Percentiles rank a stretch among this genome's conserved stretches.
Conservation (phyloP, 768 basidiomycete genomes). For the Boletus coccyginus region DNA sequence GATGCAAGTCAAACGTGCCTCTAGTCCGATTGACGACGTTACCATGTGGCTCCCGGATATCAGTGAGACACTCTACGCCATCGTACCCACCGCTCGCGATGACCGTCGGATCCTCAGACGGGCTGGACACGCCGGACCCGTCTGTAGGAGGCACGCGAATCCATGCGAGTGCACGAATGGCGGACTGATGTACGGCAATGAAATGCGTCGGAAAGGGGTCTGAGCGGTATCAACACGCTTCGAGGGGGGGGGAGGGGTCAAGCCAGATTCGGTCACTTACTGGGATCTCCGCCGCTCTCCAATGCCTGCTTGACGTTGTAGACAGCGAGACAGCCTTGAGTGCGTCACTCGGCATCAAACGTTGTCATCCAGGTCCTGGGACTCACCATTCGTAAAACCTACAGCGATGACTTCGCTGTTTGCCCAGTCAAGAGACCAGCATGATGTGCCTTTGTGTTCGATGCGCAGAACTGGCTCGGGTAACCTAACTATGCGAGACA, state of each 20-base stretch:
- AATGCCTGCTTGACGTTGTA: slow-evolving; percentile 51
- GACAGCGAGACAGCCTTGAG: slow-evolving; percentile 52
- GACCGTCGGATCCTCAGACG: slow-evolving; percentile 62
- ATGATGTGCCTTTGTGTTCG: slow-evolving; percentile 71
- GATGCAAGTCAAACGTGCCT: slow-evolving; percentile 41
- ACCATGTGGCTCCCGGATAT: slow-evolving; percentile 68
- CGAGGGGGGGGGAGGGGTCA: neutral
- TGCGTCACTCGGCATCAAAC: neutral
- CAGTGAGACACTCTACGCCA: slow-evolving; percentile 71
- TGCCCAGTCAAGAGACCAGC: slow-evolving; percentile 86
- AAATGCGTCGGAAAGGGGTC: slow-evolving; percentile 68
- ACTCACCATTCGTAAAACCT: slow-evolving; percentile 78
- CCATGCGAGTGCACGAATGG: slow-evolving; percentile 76
- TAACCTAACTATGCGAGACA: slow-evolving; percentile 45
- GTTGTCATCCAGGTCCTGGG: neutral
- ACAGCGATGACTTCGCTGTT: slow-evolving; percentile 80
- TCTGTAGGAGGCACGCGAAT: slow-evolving; percentile 60
- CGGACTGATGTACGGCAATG: slow-evolving; percentile 72
- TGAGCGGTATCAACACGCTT: neutral
- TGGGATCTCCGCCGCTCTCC: slow-evolving; percentile 26
- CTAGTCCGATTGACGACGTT: slow-evolving; percentile 75
- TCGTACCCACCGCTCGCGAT: slow-evolving; percentile 81
- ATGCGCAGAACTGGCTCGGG: slow-evolving; percentile 68
- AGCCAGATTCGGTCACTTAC: slow-evolving; percentile 23
- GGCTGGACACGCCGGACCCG: slow-evolving; percentile 43